Evolutionary conservation across 176 grass and related monocot genomes (phyloP), one percentile per base, ranked within the genome.

Genomic region (Avena eriantha): DNA sequence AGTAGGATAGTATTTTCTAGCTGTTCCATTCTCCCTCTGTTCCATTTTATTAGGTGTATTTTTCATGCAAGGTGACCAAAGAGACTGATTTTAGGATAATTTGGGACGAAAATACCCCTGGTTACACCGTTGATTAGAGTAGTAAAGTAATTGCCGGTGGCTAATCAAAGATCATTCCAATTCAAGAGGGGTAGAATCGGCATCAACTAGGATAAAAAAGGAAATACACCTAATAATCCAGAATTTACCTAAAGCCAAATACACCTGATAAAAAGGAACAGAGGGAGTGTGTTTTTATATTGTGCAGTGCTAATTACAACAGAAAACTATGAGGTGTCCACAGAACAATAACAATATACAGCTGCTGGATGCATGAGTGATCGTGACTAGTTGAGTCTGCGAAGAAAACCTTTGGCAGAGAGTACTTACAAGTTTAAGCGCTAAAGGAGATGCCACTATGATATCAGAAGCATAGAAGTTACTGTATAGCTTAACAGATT

Each of bases 381-480:
- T n/a, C 31, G 79, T 72, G 61, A 82, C 15, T 65, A 46, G 61
- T 47, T 2, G 12, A 78, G 43, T 75, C 34, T 34, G 73, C 63
- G 8, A 79, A 61, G 19, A 82, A 29, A 86, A 61, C 58, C 10
- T 34, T 73, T 26, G 39, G 66, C 51, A 64, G 51, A 68, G 48
- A 80, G 19, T 78, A 94, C 90, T 94, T 90, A 92, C 96, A 82
- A 80, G 90, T 64, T 89, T 87, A 64, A 98, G 87, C 31, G 92
- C 96, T 83, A 98, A 90, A 82, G 96, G 96, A 91, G 96, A 98
- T 67, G 92, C 96, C 80, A 98, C 84, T 84, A 98, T 92, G 55
- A 98, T 92, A 84, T 98, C 96, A 78, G 96, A 98, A 86, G 93
- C 89, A 89, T 95, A 98, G 71, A 95, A 98, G 83, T 94, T 93